Evolutionary conservation across 73 alveolate species (phyloP).

Genomic region (Tetrahymena thermophila): DNA sequence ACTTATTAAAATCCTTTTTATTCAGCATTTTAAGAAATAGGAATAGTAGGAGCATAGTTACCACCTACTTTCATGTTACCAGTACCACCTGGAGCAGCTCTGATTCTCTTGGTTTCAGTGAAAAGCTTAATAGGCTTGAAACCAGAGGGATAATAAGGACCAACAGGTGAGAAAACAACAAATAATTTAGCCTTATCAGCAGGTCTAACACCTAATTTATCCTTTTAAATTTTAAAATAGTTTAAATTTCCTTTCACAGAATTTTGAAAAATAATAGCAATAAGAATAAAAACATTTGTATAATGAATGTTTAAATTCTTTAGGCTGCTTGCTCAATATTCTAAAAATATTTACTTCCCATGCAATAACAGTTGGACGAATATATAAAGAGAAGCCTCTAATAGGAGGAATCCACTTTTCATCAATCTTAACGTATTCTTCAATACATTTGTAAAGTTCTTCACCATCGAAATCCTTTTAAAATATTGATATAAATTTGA

Average conservation of each 20-base stretch:
- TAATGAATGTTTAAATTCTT: too few species aligned
- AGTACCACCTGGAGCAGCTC: slow-evolving; percentile 80
- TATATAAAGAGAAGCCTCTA: slow-evolving; percentile 64
- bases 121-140: slow-evolving; percentile 56
- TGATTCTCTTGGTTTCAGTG: slow-evolving; percentile 45
- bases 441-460: slow-evolving; percentile 58
- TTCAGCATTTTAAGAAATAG: slow-evolving; percentile 45
- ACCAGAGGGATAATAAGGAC: slow-evolving; percentile 82
- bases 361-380: slow-evolving; percentile 83
- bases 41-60: slow-evolving; percentile 77
- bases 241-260: background rate
- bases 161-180: slow-evolving; percentile 70
- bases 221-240: background rate
- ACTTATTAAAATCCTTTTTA: slow-evolving; percentile 63
- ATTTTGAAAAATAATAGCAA: background rate
- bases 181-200: slow-evolving; percentile 58
- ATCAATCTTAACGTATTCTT: slow-evolving; percentile 54
- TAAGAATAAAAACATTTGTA: too few species aligned
- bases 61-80: slow-evolving; percentile 67
- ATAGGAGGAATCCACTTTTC: slow-evolving; percentile 72
- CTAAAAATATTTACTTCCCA: slow-evolving; percentile 42
- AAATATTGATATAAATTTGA: background rate
- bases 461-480: slow-evolving; percentile 48
- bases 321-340: background rate
- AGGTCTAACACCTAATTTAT: slow-evolving; percentile 59